Conservation (phyloP, 176 grass and related monocot species). For the Oryza glumipatula region DNA sequence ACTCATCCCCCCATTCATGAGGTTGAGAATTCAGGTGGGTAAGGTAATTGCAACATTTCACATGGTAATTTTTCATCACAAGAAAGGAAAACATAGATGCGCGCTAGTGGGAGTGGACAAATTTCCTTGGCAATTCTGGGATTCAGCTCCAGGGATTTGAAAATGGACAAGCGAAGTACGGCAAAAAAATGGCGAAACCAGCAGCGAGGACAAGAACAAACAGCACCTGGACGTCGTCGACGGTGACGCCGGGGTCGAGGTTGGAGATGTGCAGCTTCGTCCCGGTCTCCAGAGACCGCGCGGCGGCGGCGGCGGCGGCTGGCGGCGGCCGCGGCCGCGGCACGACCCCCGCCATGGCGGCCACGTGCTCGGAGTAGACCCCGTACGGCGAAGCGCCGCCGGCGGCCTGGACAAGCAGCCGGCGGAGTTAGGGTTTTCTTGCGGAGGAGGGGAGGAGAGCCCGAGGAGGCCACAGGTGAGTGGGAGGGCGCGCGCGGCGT, state of each 20-base stretch:
- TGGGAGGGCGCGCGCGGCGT: constrained; percentile 5
- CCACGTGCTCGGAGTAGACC: constrained; percentile 58
- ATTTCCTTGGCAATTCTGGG: neutral
- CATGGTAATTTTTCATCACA: neutral
- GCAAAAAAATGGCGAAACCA: neutral
- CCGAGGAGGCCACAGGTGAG: constrained; percentile 1
- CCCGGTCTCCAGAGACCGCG: constrained; percentile 48
- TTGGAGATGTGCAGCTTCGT: constrained; percentile 64
- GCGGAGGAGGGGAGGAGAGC: neutral
- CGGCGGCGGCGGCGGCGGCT: neutral
- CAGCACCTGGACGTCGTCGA: constrained; percentile 59
- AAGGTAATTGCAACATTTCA: neutral
- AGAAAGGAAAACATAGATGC: neutral
- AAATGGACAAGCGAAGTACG: neutral
- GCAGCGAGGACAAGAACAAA: constrained; percentile 3
- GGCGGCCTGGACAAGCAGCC: constrained; percentile 28
- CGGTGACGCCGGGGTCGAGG: constrained; percentile 47
- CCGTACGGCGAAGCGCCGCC: constrained; percentile 44
- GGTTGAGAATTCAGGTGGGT: neutral
- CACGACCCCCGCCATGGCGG: constrained; percentile 26
- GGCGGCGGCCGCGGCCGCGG: constrained; percentile 14
- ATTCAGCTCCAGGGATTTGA: neutral
- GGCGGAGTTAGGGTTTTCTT: constrained; percentile 51
- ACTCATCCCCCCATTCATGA: neutral
- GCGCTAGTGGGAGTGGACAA: neutral